A percentile compares a stretch with the other conserved stretches of the same genome.
Evolutionary conservation across 176 grass and related monocot species (phyloP).

Genomic region (Rhipidocladum racemiflorum): DNA sequence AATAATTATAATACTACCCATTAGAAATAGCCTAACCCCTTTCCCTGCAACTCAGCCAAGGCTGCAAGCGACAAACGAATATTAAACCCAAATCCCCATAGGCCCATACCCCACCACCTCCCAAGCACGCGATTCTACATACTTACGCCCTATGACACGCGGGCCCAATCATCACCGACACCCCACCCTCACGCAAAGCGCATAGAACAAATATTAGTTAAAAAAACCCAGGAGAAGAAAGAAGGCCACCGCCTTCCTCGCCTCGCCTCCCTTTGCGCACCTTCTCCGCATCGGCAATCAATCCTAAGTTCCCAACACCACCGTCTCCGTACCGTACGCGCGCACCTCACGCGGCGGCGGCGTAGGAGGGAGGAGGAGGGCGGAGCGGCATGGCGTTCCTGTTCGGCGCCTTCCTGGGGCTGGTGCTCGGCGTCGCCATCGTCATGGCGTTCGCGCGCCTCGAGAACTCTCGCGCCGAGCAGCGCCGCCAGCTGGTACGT

Average conservation of each 20-base stretch:
- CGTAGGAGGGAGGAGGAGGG: neutral
- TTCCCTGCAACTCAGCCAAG: too few relatives aligned
- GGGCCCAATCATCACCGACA: neutral
- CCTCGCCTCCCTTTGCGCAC: conserved; percentile 9
- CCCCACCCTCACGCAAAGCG: conserved; percentile 10
- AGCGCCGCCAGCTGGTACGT: conserved; percentile 74
- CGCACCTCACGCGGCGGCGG: neutral
- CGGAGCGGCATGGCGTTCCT: conserved; percentile 66
- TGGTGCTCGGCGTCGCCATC: conserved; percentile 61
- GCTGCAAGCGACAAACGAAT: neutral
- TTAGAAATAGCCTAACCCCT: too few relatives aligned
- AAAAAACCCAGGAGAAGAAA: neutral
- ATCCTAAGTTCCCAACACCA: neutral
- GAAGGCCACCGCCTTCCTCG: neutral
- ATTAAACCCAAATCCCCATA: neutral
- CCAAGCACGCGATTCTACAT: neutral
- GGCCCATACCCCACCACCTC: neutral
- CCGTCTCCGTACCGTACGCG: neutral
- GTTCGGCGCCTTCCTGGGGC: conserved; percentile 62
- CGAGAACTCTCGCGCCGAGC: conserved; percentile 80
- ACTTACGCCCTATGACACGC: neutral
- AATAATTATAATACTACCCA: too few relatives aligned
- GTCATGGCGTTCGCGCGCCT: conserved; percentile 70
- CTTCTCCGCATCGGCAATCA: conserved; percentile 12
- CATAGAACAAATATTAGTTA: neutral